Evolutionary conservation across 257 asterid genomes (phyloP).

Genomic region (Solanum rostratum): DNA sequence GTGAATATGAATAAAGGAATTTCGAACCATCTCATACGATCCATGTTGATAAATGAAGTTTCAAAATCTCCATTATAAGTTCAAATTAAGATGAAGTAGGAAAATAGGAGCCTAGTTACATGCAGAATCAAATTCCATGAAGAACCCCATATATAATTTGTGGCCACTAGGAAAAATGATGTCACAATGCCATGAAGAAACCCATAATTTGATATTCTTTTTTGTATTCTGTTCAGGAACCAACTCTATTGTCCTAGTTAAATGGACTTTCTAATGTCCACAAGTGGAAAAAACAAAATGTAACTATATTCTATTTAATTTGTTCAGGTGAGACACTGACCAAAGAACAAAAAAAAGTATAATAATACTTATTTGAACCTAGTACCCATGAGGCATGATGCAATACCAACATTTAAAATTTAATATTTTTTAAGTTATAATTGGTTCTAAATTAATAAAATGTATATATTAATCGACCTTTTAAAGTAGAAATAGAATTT

Average conservation of each 20-base stretch:
- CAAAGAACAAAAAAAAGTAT: too few species aligned
- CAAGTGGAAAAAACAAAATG: background rate
- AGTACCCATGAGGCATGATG: too few species aligned
- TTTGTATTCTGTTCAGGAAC: background rate
- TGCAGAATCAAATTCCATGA: background rate
- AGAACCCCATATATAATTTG: background rate
- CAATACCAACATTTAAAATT: too few species aligned
- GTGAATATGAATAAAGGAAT: too few species aligned
- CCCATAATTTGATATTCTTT: background rate
- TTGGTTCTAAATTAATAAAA: background rate
- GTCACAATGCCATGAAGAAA: background rate
- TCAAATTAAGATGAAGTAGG: too few species aligned
- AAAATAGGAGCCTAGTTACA: background rate
- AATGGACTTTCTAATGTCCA: background rate
- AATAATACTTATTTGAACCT: too few species aligned
- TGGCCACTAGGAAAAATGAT: background rate
- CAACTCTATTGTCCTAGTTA: background rate
- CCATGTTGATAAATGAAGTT: too few species aligned
- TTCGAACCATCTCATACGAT: too few species aligned
- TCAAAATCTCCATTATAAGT: background rate
- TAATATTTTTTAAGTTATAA: background rate
- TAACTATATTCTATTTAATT: background rate
- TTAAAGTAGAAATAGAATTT: background rate
- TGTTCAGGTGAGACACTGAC: too few species aligned
- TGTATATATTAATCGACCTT: background rate